Percentiles rank a stretch among this genome's conserved stretches.
Evolutionary conservation across 176 grass and related monocot species (phyloP).

Genomic region (maize (Zea mays)): DNA sequence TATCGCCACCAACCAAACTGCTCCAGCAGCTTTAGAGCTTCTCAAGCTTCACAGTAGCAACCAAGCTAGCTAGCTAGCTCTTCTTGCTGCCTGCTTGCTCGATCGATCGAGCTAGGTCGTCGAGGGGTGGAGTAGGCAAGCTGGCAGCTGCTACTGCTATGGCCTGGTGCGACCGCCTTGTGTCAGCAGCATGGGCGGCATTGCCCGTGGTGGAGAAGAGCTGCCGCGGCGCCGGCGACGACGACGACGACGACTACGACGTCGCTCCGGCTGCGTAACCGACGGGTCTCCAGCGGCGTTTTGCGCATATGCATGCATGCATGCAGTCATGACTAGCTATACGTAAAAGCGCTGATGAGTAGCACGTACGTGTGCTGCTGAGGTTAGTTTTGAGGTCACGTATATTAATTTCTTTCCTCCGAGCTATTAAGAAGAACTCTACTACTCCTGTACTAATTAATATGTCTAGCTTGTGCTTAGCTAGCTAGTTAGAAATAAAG

Average conservation of each 20-base stretch:
- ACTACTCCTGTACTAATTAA: neutral
- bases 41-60: neutral
- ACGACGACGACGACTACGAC: constrained; percentile 39
- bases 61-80: neutral
- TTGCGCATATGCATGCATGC: neutral
- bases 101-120: neutral
- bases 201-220: neutral
- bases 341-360: neutral
- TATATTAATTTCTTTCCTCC: constrained; percentile 33
- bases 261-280: constrained; percentile 49
- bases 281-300: neutral
- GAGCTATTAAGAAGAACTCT: neutral
- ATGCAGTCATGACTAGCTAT: neutral
- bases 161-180: neutral
- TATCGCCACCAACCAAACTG: neutral
- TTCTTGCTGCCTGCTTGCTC: neutral
- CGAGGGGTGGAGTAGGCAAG: neutral
- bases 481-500: neutral
- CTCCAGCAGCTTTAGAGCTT: neutral
- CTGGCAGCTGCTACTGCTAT: neutral
- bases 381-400: neutral
- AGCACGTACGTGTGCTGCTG: neutral
- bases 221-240: constrained; percentile 10
- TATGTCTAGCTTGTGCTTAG: neutral
- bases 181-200: too few species aligned